Conservation (phyloP, 306 rosid genomes). For the Quercus agrifolia region DNA sequence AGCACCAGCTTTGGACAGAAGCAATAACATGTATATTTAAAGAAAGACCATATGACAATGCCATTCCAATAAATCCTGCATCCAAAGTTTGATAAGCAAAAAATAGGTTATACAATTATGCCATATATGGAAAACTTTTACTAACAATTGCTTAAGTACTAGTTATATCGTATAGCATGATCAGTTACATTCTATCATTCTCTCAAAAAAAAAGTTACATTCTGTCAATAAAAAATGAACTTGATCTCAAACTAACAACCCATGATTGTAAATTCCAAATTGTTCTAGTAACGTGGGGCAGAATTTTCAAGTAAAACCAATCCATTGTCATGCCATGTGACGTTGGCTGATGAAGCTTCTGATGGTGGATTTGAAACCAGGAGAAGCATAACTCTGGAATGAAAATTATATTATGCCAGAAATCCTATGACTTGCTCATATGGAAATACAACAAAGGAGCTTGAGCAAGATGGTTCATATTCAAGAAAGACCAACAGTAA, state of each 20-base stretch:
- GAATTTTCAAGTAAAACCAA: neutral
- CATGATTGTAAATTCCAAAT: too few relatives aligned
- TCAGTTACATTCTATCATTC: neutral
- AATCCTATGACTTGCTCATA: neutral
- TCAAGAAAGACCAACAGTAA: neutral
- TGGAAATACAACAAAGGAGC: neutral
- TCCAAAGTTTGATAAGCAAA: neutral
- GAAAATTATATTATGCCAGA: neutral
- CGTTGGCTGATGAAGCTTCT: neutral
- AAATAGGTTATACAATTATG: neutral
- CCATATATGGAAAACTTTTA: neutral
- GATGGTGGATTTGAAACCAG: neutral
- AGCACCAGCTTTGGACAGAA: constrained; percentile 24
- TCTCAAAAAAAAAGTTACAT: neutral
- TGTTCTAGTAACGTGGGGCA: neutral
- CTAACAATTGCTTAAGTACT: neutral
- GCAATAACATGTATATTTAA: constrained; percentile 13
- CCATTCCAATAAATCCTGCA: constrained; percentile 35
- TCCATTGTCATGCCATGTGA: neutral
- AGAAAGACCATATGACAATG: constrained; percentile 28
- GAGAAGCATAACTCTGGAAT: neutral
- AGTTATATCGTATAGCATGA: neutral
- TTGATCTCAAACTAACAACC: neutral
- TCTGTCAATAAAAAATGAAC: neutral
- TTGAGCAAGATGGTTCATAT: neutral